Evolutionary conservation across 805 yeast species (phyloP), one percentile per base, ranked within the genome.

Genomic region (Pichia phayaonensis): DNA sequence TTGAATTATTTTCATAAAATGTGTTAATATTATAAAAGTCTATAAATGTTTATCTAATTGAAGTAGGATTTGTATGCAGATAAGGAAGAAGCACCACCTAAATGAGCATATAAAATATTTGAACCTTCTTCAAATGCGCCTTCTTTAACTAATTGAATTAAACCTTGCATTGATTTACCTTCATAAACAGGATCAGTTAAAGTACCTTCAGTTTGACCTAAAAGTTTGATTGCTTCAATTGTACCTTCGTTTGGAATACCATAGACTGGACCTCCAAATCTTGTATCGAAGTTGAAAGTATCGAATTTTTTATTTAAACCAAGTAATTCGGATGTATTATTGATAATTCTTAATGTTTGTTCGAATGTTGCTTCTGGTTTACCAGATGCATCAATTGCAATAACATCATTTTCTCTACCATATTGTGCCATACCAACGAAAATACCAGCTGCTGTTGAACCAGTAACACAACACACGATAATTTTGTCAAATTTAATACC

Each of bases 201-300:
- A 23, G 65, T 67, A 51, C 70, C 70, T 53, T 66, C 70, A 10
- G 67, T 59, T 48, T 57, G 53, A 49, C 66, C 70, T 50, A 67
- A 61, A n/a, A 66, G 52, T 39, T 65, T 62, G 46, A 66, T 66
- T n/a, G 70, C 69, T 42, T 64, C 70, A 46, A 66, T 59, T 6
- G 70, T 66, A 42, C 69, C 70, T 42, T 66, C 67, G 46, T 66
- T 66, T 50, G 70, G 70, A 45, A 66, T 42, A 47, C 70, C 70
- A 45, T 66, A 66, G 44, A 59, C 57, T 26, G 70, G 70, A 36
- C 62, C 59, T 26, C 68, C 70, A 50, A 66, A 66, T 52, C 70
- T 58, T 18, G 60, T 57, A 49, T 66, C 70, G 20, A 66, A 48
- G 39, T 52, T 53, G 43, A 66, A 56, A 51, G 64, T 65, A 10